Evolutionary conservation across 805 yeast genomes (phyloP), one percentile per base, ranked within the genome.

Genomic region (Spathaspora hagerdaliae): DNA sequence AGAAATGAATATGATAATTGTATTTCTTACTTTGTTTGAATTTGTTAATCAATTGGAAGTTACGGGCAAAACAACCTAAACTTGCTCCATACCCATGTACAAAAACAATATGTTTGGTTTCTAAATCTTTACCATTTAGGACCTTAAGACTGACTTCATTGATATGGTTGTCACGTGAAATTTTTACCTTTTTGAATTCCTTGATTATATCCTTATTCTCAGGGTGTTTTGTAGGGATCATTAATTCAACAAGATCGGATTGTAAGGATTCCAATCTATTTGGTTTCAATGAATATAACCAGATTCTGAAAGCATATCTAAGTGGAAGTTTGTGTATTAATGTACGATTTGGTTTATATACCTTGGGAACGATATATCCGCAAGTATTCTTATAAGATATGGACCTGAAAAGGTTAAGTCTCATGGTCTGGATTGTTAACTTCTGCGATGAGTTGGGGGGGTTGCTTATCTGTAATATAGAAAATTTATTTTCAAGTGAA

Each of bases 51-150:
- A 71, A 56, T 46, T 73, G 74, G 45, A 77, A 71, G 48, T 79
- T 79, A 42, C 81, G 67, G 31, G 79, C 80, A 65, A 77, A 79
- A 61, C 81, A 77, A 2, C 82, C 82, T 13, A 69, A 57, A 0
- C 80, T 69, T 1, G 83, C 81, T 0, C 80, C 83, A 57, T 75
- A 79, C 0, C 84, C 84, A 53, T 79, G 84, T 15, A 79, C 45
- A 62, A 79, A 71, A 3, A 78, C 83, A 19, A 79, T 49, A 55
- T 77, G 67, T 46, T 64, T 75, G 1, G 64, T 57, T 8, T 56
- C 53, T 9, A 45, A 51, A 1, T 32, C 33, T 5, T 59, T 49
- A 43, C 56, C 50, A 44, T 70, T 65, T 15, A 48, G 49, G 15
- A 72, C 54, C 29, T 58, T 59, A 34, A 71, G 61, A 14, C 57